Percentiles rank a stretch among this genome's conserved stretches.
phyloP scores from a whole-genome alignment of 805 yeast genomes.

The Kregervanrija pseudodelftensis region DNA sequence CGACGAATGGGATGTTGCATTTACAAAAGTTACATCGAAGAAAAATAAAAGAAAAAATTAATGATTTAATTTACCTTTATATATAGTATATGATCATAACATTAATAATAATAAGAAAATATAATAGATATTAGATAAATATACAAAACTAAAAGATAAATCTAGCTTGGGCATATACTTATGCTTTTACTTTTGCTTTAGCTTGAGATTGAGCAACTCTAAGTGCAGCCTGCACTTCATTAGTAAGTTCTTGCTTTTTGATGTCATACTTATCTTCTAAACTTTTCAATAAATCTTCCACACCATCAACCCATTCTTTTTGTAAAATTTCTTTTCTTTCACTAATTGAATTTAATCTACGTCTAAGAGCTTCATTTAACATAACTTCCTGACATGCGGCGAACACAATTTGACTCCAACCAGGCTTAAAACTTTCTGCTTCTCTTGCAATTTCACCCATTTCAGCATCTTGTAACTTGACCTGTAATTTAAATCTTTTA shows the following conservation, averaged over 20 bases:
- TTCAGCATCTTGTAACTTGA: slow-evolving; percentile 75
- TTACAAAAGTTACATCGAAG: slow-evolving; percentile 52
- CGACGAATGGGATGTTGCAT: slow-evolving; percentile 47
- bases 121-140: slow-evolving; percentile 4
- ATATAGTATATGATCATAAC: too few relatives aligned
- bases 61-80: not conserved
- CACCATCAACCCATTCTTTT: slow-evolving; percentile 26
- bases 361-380: slow-evolving; percentile 83
- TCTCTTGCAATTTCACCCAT: slow-evolving; percentile 68
- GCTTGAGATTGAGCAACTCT: too few relatives aligned
- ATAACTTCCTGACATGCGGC: slow-evolving; percentile 83
- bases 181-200: too few relatives aligned
- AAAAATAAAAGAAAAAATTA: slow-evolving; percentile 41
- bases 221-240: too few relatives aligned
- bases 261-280: too few relatives aligned
- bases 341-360: slow-evolving; percentile 51
- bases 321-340: slow-evolving; percentile 31
- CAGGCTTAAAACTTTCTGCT: slow-evolving; percentile 64
- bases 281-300: slow-evolving; percentile 10
- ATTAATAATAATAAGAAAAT: not conserved
- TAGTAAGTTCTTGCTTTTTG: too few relatives aligned
- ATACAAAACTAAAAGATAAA: slow-evolving; percentile 6
- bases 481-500: slow-evolving; percentile 72
- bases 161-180: not conserved
- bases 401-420: slow-evolving; percentile 74